A percentile compares a stretch with the other conserved stretches of the same genome.
Conservation (phyloP, 1,139 yeast genomes). For the Chernovozyma sophiae-reginae region DNA sequence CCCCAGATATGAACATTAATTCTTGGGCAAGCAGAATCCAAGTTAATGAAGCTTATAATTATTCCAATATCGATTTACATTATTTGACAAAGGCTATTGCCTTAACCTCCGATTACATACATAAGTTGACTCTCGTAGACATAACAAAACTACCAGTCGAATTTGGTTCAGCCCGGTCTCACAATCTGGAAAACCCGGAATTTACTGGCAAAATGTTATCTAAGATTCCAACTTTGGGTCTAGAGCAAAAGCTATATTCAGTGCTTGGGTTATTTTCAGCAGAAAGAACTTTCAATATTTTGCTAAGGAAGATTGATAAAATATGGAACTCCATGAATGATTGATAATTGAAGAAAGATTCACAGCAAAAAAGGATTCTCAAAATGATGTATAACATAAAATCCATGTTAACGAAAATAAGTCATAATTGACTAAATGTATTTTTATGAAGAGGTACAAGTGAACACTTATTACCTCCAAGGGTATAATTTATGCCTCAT, state of each 20-base stretch:
- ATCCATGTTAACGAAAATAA: no score
- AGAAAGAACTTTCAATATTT: no score
- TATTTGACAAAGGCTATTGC: constrained; percentile 31
- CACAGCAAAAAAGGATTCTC: no score
- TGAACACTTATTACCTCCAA: no score
- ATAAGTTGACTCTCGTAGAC: constrained; percentile 19
- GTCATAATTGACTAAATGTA: no score
- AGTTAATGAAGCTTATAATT: constrained; percentile 50
- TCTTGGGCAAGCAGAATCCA: constrained; percentile 49
- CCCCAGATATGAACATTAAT: constrained; percentile 26
- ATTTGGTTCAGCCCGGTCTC: constrained; percentile 7
- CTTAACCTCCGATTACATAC: constrained; percentile 24
- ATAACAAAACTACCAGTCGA: constrained; percentile 13
- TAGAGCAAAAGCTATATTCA: background rate
- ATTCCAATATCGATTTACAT: constrained; percentile 33
- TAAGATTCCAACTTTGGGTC: background rate
- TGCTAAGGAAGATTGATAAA: no score
- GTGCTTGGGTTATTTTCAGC: background rate
- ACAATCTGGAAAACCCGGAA: constrained; percentile 12
- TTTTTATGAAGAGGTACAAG: no score
- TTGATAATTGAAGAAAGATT: no score
- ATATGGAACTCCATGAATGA: no score
- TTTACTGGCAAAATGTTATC: constrained; percentile 1
- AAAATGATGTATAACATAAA: no score
- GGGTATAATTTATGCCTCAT: no score